Conservation (phyloP, 1,139 yeast species). For the Diutina catenulata region DNA sequence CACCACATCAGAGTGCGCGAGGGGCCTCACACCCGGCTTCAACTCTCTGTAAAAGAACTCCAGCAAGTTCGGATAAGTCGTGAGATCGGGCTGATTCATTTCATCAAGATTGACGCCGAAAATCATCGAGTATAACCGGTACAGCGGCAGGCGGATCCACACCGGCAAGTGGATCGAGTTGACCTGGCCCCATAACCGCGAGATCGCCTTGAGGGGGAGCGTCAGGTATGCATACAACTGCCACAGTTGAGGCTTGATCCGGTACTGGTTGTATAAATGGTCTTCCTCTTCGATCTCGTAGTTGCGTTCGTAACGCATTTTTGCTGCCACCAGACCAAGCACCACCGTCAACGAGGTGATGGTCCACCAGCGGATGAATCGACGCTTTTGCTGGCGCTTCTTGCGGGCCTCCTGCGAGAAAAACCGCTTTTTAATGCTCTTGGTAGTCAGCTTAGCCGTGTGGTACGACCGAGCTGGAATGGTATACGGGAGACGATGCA, state of each 20-base stretch:
- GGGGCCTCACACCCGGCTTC: constrained; percentile 70
- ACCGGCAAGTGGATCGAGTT: constrained; percentile 77
- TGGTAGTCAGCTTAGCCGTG: not conserved
- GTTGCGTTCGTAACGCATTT: constrained; percentile 30
- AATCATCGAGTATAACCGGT: constrained; percentile 57
- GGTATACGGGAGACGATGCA: constrained; percentile 5
- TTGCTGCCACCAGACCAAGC: constrained; percentile 53
- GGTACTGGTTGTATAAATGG: constrained; percentile 25
- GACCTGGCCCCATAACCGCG: constrained; percentile 89
- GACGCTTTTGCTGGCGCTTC: constrained; percentile 33
- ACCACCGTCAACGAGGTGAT: constrained; percentile 53
- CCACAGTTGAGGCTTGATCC: constrained; percentile 66
- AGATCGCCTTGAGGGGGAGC: constrained; percentile 80
- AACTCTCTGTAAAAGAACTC: constrained; percentile 87
- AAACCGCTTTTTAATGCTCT: constrained; percentile 14
- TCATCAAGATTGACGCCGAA: constrained; percentile 90
- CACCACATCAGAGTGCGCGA: constrained; percentile 57
- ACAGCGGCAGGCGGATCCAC: constrained; percentile 82
- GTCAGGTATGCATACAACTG: constrained; percentile 81
- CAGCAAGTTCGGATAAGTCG: constrained; percentile 64
- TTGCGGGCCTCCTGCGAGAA: constrained; percentile 34
- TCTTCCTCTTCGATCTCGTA: constrained; percentile 17
- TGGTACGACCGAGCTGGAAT: constrained; percentile 1
- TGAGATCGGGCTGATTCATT: constrained; percentile 73
- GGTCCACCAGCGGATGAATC: constrained; percentile 59